Conservation (phyloP, 2,329 filamentous ascomycete species). For the Fusarium xyrophilum region DNA sequence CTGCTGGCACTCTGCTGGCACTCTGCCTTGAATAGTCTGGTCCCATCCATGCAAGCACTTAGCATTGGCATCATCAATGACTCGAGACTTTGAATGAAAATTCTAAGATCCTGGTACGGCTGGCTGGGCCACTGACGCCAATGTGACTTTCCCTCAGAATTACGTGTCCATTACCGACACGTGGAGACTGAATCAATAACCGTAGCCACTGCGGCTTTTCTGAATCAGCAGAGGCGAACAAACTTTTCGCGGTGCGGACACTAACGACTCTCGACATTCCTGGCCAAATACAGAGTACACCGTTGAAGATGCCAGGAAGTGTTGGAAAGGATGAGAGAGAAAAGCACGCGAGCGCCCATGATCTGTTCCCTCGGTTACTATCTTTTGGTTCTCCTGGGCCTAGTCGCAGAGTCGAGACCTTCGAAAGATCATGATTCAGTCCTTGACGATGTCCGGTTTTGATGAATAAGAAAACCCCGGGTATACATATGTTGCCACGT, state of each 20-base stretch:
- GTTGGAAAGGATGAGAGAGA: neutral
- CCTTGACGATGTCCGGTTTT: neutral
- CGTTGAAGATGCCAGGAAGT: constrained; percentile 19
- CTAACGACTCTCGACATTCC: constrained; percentile 25
- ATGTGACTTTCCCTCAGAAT: constrained; percentile 15
- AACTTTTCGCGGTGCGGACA: constrained; percentile 25
- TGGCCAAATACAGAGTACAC: neutral
- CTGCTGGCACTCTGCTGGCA: constrained; percentile 1
- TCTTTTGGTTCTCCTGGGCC: neutral
- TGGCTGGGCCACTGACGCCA: constrained; percentile 17
- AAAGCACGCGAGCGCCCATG: constrained; percentile 20
- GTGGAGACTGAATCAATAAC: constrained; percentile 29
- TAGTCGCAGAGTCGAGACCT: neutral
- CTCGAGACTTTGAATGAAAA: constrained; percentile 29
- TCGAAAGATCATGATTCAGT: constrained; percentile 18
- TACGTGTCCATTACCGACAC: constrained; percentile 18
- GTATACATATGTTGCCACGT: constrained; percentile 20
- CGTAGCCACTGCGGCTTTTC: constrained; percentile 15
- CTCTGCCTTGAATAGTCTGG: constrained; percentile 14
- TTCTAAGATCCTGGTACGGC: constrained; percentile 14
- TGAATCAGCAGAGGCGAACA: constrained; percentile 15
- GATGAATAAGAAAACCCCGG: constrained; percentile 3
- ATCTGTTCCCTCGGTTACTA: neutral
- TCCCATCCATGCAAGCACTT: constrained; percentile 31
- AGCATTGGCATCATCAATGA: constrained; percentile 10